Conservation (phyloP, 1,284 basidiomycete species). For the Phylloboletellus chloephorus region DNA sequence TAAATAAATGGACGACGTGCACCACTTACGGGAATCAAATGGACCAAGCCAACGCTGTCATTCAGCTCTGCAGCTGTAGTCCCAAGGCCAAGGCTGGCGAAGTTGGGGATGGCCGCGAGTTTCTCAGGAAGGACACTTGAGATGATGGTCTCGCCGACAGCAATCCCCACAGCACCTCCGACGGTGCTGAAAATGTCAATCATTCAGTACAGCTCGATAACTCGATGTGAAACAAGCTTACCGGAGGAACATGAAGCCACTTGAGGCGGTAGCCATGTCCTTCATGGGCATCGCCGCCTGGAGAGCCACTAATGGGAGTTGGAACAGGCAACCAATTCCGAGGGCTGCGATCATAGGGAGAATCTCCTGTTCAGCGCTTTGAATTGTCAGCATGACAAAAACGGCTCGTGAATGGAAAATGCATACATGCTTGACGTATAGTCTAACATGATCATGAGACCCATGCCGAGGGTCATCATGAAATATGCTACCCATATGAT, state of each 20-base stretch:
- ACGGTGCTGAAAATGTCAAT: constrained; percentile 42
- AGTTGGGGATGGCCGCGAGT: constrained; percentile 43
- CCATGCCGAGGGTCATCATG: constrained; percentile 56
- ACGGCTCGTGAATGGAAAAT: constrained; percentile 3
- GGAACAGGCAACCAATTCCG: constrained; percentile 62
- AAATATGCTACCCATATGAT: constrained; percentile 58
- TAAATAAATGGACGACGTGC: not conserved
- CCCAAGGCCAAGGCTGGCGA: constrained; percentile 35
- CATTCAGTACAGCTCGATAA: not conserved
- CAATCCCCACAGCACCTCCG: constrained; percentile 76
- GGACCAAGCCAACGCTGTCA: constrained; percentile 49
- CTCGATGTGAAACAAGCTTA: constrained; percentile 21
- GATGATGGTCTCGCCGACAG: constrained; percentile 67
- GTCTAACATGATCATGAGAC: constrained; percentile 55
- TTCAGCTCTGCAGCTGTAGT: constrained; percentile 52
- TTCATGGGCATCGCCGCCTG: constrained; percentile 80
- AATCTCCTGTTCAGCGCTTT: constrained; percentile 54
- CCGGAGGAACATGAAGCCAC: constrained; percentile 69
- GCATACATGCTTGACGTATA: constrained; percentile 44
- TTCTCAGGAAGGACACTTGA: constrained; percentile 53
- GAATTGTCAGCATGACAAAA: constrained; percentile 5
- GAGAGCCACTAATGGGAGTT: constrained; percentile 63
- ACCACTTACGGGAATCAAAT: constrained; percentile 47
- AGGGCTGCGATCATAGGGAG: constrained; percentile 56
- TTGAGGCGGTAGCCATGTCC: constrained; percentile 76